phyloP scores from a whole-genome alignment of 2,329 filamentous ascomycete species.

The Diaporthe batatas region DNA sequence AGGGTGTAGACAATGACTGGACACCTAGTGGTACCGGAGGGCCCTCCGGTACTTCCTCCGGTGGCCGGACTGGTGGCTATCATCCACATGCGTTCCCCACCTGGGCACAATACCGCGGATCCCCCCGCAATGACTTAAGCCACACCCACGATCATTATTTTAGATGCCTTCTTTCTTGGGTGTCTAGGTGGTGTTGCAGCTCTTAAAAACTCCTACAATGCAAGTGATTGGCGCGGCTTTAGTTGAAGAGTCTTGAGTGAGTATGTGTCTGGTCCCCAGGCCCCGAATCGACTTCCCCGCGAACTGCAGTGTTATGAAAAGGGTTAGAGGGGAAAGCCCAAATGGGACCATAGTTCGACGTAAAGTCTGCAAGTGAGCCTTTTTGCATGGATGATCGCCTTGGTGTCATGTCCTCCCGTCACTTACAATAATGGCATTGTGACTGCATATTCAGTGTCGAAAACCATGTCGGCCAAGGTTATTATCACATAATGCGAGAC shows the following conservation, averaged over 20 bases:
- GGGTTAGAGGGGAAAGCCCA: neutral
- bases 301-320: neutral
- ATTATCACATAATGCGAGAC: constrained; percentile 11
- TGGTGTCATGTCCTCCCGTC: neutral
- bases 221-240: neutral
- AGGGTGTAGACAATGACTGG: neutral
- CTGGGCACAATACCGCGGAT: constrained; percentile 16
- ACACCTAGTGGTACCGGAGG: neutral
- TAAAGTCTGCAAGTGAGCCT: too few species aligned
- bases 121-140: constrained; percentile 7
- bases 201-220: neutral
- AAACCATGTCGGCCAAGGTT: neutral
- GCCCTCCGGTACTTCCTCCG: constrained; percentile 3
- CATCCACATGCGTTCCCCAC: neutral
- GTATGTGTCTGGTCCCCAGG: neutral
- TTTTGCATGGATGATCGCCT: neutral
- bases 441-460: neutral
- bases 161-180: neutral
- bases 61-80: neutral
- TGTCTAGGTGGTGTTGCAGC: neutral
- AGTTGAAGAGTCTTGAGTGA: neutral
- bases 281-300: neutral
- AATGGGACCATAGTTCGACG: neutral
- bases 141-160: neutral
- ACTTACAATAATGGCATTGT: neutral